Base-by-base conservation (phyloP, 164 flowering plant genomes). In the Echeveria elegans region DNA sequence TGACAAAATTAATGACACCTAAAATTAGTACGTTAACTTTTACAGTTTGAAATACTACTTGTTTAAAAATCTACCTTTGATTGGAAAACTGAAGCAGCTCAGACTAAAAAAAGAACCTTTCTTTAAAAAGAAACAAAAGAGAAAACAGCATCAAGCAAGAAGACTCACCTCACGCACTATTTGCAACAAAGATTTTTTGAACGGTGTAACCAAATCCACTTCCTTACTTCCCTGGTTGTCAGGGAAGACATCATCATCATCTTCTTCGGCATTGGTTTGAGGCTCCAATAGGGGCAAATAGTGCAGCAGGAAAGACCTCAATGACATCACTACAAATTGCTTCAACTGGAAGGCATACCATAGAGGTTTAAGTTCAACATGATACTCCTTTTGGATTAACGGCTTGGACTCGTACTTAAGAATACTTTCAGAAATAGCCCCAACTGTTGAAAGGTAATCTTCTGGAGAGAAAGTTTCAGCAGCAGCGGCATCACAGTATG, bases 201-300 rank as follows among this genome's bases (percentile, higher is more conserved):
- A 83, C 23, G 96, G 97, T 74, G 81, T 82, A 67, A 89, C 85
- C 75, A 88, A 74, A 79, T 94, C 93, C 0, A 84, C 76, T 59
- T 52, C 81, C 5, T 60, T 68, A 47, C 77, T 83, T 73, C 78
- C 87, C 12, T 75, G 67, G 68, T 72, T 18, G 34, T 88, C 96
- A 60, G 72, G 77, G 71, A 88, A 86, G 70, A 86, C 92, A 28
- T 89, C 96, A 67, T 88, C 96, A 53, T 88, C 88, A 15, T 88
- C 92, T 69, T 71, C 84, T 66, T 84, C 90, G 56, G 68, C 52
- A 41, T 32, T 73, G 11, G 78, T 0, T 59, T 69, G 81, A 69
- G 96, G 92, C 84, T 89, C 97, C 82, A 95, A 47, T 69, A 95
- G 89, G 40, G 99, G 97, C 79, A 95, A 77, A 79, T 86, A 95